A percentile compares a stretch with the other conserved stretches of the same genome.
phyloP scores from a whole-genome alignment of 2,329 filamentous ascomycete species.

The Xylariomycetidae sp. region DNA sequence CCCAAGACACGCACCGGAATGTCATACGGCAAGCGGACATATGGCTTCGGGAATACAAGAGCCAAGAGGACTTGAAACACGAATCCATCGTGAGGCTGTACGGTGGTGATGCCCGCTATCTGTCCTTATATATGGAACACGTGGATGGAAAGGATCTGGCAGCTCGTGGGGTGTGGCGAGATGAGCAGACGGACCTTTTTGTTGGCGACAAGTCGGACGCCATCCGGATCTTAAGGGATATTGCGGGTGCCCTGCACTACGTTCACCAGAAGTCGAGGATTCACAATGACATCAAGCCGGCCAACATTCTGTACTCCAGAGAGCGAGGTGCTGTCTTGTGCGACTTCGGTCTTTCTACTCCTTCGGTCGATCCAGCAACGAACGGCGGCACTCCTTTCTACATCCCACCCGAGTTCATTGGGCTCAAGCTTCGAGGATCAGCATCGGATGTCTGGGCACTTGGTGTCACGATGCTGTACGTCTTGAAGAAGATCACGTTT shows the following conservation, averaged over 20 bases:
- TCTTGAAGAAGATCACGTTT: slow-evolving; percentile 48
- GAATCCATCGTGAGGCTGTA: slow-evolving; percentile 53
- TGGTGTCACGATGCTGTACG: slow-evolving; percentile 55
- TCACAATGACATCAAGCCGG: slow-evolving; percentile 59
- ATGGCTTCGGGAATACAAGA: slow-evolving; percentile 53
- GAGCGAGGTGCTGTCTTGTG: slow-evolving; percentile 55
- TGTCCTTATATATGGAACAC: slow-evolving; percentile 58
- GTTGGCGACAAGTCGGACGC: slow-evolving; percentile 43
- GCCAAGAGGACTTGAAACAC: slow-evolving; percentile 49
- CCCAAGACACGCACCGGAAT: slow-evolving; percentile 45
- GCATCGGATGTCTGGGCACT: slow-evolving; percentile 55
- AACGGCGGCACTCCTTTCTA: slow-evolving; percentile 57
- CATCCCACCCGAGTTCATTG: slow-evolving; percentile 56
- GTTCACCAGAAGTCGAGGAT: slow-evolving; percentile 47
- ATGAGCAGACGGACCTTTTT: slow-evolving; percentile 41
- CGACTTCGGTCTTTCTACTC: slow-evolving; percentile 53
- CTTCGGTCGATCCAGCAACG: slow-evolving; percentile 37
- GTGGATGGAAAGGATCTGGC: slow-evolving; percentile 51
- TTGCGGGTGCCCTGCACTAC: slow-evolving; percentile 48
- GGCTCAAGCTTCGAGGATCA: slow-evolving; percentile 44
- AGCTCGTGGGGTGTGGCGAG: slow-evolving; percentile 43
- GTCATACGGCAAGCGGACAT: slow-evolving; percentile 55
- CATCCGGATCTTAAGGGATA: slow-evolving; percentile 46
- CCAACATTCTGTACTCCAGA: slow-evolving; percentile 54
- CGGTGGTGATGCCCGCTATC: slow-evolving; percentile 52